Conservation (phyloP, 2,329 filamentous ascomycete species). For the Aspergillus unguis region DNA sequence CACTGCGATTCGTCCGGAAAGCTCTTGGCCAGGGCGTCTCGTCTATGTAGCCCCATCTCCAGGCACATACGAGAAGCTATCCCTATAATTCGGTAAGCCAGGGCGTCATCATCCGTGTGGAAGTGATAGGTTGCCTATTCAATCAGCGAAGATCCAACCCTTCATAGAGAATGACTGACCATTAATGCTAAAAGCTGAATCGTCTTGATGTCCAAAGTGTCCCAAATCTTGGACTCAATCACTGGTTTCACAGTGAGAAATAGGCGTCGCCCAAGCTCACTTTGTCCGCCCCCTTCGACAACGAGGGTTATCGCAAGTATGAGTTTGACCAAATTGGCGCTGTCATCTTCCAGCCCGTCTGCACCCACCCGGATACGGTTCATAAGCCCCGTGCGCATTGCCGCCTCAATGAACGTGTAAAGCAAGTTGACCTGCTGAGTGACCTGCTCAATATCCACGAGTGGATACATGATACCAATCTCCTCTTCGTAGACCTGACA, state of each 20-base stretch:
- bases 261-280: constrained; percentile 67
- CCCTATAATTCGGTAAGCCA: constrained; percentile 84
- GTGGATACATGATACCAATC: constrained; percentile 87
- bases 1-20: constrained; percentile 69
- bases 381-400: constrained; percentile 57
- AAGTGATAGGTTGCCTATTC: constrained; percentile 72
- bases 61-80: constrained; percentile 75
- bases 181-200: constrained; percentile 57
- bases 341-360: constrained; percentile 60
- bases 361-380: constrained; percentile 53
- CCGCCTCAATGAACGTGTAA: constrained; percentile 69
- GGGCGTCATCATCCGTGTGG: constrained; percentile 76
- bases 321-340: constrained; percentile 73
- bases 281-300: constrained; percentile 75
- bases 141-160: constrained; percentile 4
- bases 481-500: constrained; percentile 84
- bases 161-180: constrained; percentile 20
- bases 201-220: constrained; percentile 55
- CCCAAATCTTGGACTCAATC: constrained; percentile 62
- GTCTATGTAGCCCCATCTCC: constrained; percentile 78
- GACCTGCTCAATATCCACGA: constrained; percentile 70
- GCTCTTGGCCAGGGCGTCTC: constrained; percentile 65
- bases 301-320: constrained; percentile 75
- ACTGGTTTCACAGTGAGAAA: constrained; percentile 73
- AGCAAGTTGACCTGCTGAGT: constrained; percentile 68